These are phyloP conservation scores for Dactylellina haptotyla DNA, from an alignment of 2,329 filamentous ascomycete species.

Conservation along the genomic window DNA sequence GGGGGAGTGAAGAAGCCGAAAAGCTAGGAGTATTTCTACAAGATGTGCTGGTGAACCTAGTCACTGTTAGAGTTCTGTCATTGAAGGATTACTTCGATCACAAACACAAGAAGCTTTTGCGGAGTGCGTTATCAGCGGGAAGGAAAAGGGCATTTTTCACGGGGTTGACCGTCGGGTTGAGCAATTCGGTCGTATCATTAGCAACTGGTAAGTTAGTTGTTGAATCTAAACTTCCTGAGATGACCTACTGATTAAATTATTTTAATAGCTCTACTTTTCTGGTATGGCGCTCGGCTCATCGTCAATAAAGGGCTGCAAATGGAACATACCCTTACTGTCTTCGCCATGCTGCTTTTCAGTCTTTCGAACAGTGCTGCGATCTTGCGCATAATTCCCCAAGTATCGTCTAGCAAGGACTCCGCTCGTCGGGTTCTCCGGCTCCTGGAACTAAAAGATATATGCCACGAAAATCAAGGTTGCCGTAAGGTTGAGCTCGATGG, in stretches of 20 bases:
- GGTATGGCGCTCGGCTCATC: slow-evolving; percentile 77
- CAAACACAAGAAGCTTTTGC: slow-evolving; percentile 70
- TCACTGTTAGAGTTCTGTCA: slow-evolving; percentile 78
- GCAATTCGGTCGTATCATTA: slow-evolving; percentile 76
- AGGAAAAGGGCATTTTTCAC: slow-evolving; percentile 73
- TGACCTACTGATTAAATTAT: background rate
- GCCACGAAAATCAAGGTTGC: slow-evolving; percentile 69
- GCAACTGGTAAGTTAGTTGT: slow-evolving; percentile 66
- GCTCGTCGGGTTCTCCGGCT: slow-evolving; percentile 78
- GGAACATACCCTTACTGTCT: slow-evolving; percentile 70
- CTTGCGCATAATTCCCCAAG: slow-evolving; percentile 80
- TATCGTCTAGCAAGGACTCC: slow-evolving; percentile 77
- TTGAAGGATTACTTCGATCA: slow-evolving; percentile 76
- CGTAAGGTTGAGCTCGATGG: slow-evolving; percentile 59
- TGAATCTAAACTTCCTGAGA: background rate
- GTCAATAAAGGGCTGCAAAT: slow-evolving; percentile 66
- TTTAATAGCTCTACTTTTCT: slow-evolving; percentile 76
- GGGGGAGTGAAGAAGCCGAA: slow-evolving; percentile 72
- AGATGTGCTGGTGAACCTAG: slow-evolving; percentile 81
- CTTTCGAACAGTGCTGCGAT: slow-evolving; percentile 77
- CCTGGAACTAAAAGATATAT: slow-evolving; percentile 69
- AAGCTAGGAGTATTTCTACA: slow-evolving; percentile 72
- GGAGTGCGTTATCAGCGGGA: slow-evolving; percentile 70
- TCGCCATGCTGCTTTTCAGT: slow-evolving; percentile 85
- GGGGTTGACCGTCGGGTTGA: slow-evolving; percentile 79